These are phyloP conservation scores for Orychophragmus violaceus DNA, from an alignment of 345 rosid species.

Conservation along the genomic window DNA sequence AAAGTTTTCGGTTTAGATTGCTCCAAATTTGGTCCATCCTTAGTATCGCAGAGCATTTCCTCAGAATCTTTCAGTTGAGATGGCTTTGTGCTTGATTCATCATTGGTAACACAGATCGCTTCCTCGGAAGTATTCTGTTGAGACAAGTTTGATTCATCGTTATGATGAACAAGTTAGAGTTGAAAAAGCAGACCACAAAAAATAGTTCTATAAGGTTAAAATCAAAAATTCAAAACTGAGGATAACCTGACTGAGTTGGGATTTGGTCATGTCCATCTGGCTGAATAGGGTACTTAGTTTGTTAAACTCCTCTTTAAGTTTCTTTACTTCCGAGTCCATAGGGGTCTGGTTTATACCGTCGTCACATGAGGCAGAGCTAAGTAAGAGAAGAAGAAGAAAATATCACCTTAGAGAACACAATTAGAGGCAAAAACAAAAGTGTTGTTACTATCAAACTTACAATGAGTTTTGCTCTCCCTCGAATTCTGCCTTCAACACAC, in stretches of 20 bases:
- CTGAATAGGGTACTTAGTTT: slow-evolving; percentile 50
- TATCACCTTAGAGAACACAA: neutral
- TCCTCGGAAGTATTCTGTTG: slow-evolving; percentile 37
- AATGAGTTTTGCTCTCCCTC: slow-evolving; percentile 25
- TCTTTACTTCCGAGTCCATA: slow-evolving; percentile 57
- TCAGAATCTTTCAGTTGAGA: slow-evolving; percentile 40
- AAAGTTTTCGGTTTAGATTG: slow-evolving; percentile 35
- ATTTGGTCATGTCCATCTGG: slow-evolving; percentile 55
- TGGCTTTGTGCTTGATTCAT: neutral
- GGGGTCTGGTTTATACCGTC: slow-evolving; percentile 42
- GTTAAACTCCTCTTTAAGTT: slow-evolving; percentile 60
- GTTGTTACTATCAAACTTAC: slow-evolving; percentile 8
- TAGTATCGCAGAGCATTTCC: slow-evolving; percentile 15
- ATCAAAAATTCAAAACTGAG: neutral
- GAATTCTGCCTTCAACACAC: slow-evolving; percentile 48
- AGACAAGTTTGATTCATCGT: slow-evolving; percentile 11
- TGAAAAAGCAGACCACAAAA: neutral
- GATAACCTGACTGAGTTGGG: slow-evolving; percentile 44
- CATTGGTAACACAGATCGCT: neutral
- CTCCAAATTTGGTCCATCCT: neutral
- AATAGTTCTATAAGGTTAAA: neutral
- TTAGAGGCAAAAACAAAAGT: neutral
- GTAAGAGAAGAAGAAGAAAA: slow-evolving; percentile 3
- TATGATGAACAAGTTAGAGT: slow-evolving; percentile 27
- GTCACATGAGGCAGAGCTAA: slow-evolving; percentile 43